Conservation (phyloP, 768 basidiomycete species). For the Pleurotus cornucopiae region DNA sequence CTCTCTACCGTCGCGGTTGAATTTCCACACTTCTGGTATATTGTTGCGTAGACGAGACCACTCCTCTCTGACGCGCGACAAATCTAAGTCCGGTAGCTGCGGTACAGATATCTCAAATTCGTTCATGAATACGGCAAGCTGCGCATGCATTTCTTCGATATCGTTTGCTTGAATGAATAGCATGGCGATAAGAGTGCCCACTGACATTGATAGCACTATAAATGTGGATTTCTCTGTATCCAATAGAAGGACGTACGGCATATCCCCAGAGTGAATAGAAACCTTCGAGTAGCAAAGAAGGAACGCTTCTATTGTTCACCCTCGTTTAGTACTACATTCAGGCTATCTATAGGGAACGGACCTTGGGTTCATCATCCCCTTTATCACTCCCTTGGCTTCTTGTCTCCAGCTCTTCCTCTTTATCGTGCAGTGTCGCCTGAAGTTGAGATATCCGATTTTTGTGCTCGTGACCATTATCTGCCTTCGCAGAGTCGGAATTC, state of each 20-base stretch:
- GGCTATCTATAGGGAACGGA: not conserved
- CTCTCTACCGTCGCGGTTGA: constrained; percentile 76
- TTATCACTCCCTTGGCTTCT: no score
- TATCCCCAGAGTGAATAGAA: constrained; percentile 75
- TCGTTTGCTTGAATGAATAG: constrained; percentile 63
- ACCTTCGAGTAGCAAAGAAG: constrained; percentile 37
- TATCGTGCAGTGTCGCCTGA: not conserved
- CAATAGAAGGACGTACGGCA: constrained; percentile 35
- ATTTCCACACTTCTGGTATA: constrained; percentile 80
- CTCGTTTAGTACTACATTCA: no score
- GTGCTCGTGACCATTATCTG: not conserved
- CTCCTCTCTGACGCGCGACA: constrained; percentile 66
- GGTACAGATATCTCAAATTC: constrained; percentile 68
- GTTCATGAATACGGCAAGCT: constrained; percentile 61
- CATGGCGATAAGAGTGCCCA: constrained; percentile 63
- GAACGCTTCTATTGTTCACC: not conserved
- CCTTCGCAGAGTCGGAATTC: constrained; percentile 13
- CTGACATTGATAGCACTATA: constrained; percentile 28
- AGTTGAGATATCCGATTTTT: not conserved
- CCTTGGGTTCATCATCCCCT: not conserved
- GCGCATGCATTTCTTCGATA: constrained; percentile 64
- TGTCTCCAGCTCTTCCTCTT: not conserved
- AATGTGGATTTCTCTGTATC: not conserved
- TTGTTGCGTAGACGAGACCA: constrained; percentile 64
- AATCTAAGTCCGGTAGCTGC: constrained; percentile 58